These are phyloP conservation scores for Diaporthe amygdali DNA, from an alignment of 2,329 filamentous ascomycete species.

Conservation along the genomic window DNA sequence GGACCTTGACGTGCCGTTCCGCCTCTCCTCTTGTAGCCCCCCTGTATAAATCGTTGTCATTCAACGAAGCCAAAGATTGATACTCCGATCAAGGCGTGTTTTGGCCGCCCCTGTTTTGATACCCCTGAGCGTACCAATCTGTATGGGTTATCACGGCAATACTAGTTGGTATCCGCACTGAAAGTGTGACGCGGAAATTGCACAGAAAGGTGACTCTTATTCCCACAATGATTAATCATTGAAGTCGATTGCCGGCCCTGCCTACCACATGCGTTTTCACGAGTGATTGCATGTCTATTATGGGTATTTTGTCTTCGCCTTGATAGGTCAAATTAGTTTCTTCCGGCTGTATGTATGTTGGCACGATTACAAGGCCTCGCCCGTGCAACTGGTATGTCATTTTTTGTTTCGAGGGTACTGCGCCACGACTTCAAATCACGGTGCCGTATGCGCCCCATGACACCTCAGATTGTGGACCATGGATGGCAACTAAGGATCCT, in stretches of 20 bases:
- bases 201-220: not conserved
- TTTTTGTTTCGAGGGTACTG: not conserved
- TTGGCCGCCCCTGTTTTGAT: not conserved
- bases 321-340: not conserved
- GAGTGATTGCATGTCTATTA: not conserved
- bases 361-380: not conserved
- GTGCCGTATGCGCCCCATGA: not conserved
- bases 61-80: not conserved
- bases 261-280: not conserved
- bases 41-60: not conserved
- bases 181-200: not conserved
- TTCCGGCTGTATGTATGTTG: not conserved
- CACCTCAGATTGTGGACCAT: not conserved
- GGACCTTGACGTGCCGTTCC: not conserved
- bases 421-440: not conserved
- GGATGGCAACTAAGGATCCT: not conserved
- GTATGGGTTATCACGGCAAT: slow-evolving; percentile 22
- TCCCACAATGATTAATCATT: not conserved
- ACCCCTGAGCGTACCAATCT: not conserved
- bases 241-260: not conserved
- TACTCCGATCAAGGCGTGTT: not conserved
- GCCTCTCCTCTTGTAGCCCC: not conserved
- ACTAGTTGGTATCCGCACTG: slow-evolving; percentile 16
- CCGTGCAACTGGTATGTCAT: not conserved
- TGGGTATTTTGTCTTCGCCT: not conserved